Evolutionary conservation across 2,329 filamentous ascomycete genomes (phyloP), one percentile per base, ranked within the genome.

Genomic region (Pleoardoris graminearum): DNA sequence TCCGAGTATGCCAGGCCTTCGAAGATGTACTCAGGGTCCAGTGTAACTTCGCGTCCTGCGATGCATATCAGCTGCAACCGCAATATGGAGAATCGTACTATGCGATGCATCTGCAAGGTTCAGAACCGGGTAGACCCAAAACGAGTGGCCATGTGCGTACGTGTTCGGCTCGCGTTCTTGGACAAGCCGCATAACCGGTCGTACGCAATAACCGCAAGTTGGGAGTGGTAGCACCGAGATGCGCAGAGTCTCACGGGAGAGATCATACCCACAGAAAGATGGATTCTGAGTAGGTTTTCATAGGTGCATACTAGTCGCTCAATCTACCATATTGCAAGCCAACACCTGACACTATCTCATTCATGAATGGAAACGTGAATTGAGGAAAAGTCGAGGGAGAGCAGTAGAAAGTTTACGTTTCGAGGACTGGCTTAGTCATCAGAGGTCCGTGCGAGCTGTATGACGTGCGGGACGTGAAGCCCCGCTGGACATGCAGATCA

Each of bases 11-110:
- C 19, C 35, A 17, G 10, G 19, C 16, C 21, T 16, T 41, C 19
- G 25, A 50, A 23, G 23, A 38, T 44, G 12, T 36, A 41, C 48
- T 37, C 46, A 45, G 37, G 53, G 48, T 54, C 46, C 56, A 46
- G 53, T 57, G 58, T 27, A 57, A 57, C 49, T 49, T 54, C 38
- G 37, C 50, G 16, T 45, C 32, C 39, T 11, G 48, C 37, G 19
- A 37, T 58, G 53, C 58, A 56, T 36, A 48, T 47, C 45, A 37
- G 51, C 37, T 63, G 60, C 54, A 61, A 61, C 60, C 53, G 35
- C 57, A 60, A 61, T 60, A 35, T 62, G 33, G 42, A 50, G 32
- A 32, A 23, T 48, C 43, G 48, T 19, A 41, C n/a, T 6, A 21
- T 36, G 51, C 50, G 50, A 58, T 44, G 48, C 54, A 37, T 47